phyloP scores from a whole-genome alignment of 306 rosid genomes.

The Luffa aegyptiaca region DNA sequence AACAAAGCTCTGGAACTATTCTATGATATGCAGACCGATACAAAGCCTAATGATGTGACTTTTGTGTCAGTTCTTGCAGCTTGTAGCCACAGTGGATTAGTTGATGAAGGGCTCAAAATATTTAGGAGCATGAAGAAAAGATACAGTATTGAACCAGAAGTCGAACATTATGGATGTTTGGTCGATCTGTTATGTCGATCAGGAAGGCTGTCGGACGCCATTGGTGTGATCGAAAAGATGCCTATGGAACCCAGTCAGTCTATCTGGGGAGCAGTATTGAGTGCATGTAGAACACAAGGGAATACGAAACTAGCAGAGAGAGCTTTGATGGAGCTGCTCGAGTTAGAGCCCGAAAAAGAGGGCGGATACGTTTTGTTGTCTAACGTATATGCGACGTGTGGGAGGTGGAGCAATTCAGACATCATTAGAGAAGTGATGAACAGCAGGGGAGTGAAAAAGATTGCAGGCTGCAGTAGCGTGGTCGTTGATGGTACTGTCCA shows the following conservation, averaged over 20 bases:
- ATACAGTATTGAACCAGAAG: conserved; percentile 28
- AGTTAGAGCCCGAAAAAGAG: conserved; percentile 36
- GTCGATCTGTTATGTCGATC: conserved; percentile 43
- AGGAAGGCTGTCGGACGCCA: conserved; percentile 32
- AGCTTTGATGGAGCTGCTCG: conserved; percentile 33
- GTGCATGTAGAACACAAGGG: conserved; percentile 42
- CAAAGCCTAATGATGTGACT: conserved; percentile 35
- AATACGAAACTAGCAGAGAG: conserved; percentile 32
- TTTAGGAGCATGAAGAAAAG: conserved; percentile 28
- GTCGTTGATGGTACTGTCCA: conserved; percentile 29
- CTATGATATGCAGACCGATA: conserved; percentile 27
- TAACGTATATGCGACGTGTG: conserved; percentile 38
- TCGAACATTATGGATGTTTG: conserved; percentile 49
- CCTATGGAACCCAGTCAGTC: conserved; percentile 36
- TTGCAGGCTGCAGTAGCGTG: conserved; percentile 34
- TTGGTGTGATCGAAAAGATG: conserved; percentile 33
- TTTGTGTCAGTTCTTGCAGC: conserved; percentile 40
- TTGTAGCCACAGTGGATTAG: conserved; percentile 41
- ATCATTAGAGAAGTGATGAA: conserved; percentile 38
- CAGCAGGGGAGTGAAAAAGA: conserved; percentile 41
- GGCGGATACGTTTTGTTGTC: conserved; percentile 46
- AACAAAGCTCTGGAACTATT: conserved; percentile 34
- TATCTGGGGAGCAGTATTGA: conserved; percentile 42
- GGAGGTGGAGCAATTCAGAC: conserved; percentile 37
- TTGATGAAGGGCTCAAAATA: conserved; percentile 36